These are phyloP conservation scores for Lactarius pseudohatsudake DNA, from an alignment of 768 basidiomycete genomes.

Conservation along the genomic window DNA sequence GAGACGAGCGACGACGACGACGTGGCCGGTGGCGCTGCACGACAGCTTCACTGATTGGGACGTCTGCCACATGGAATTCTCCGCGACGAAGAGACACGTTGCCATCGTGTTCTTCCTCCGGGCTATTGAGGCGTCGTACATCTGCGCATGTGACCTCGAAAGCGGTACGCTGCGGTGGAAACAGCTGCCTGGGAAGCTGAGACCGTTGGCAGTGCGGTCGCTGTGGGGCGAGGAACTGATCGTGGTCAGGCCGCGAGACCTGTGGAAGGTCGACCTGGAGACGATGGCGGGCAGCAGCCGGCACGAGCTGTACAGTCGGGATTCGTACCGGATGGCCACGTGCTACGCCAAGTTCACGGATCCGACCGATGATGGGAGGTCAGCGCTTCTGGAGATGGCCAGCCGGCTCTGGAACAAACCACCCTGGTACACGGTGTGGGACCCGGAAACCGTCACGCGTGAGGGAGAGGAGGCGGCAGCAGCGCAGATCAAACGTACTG, in stretches of 20 bases:
- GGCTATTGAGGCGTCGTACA: slow-evolving; percentile 3
- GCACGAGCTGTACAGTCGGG: slow-evolving; percentile 16
- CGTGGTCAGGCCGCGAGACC: slow-evolving; percentile 19
- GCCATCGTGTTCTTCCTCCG: slow-evolving; percentile 17
- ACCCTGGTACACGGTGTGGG: slow-evolving; percentile 18
- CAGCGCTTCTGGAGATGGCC: slow-evolving; percentile 15
- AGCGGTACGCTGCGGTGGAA: slow-evolving; percentile 19
- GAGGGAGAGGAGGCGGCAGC: not conserved
- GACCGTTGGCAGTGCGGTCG: slow-evolving; percentile 13
- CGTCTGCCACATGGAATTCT: slow-evolving; percentile 18
- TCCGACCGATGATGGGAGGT: too few species aligned
- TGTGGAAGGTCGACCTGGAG: slow-evolving; percentile 19
- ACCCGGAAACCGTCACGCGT: slow-evolving; percentile 5
- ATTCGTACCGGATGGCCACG: slow-evolving; percentile 22
- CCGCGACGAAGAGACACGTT: slow-evolving; percentile 20
- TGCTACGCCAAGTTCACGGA: slow-evolving; percentile 14
- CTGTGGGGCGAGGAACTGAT: slow-evolving; percentile 13
- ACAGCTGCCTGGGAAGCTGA: slow-evolving; percentile 16
- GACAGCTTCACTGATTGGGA: slow-evolving; percentile 23
- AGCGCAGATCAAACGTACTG: not conserved
- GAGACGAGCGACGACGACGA: slow-evolving; percentile 5
- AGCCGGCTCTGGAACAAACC: slow-evolving; percentile 23
- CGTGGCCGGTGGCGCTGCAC: slow-evolving; percentile 21
- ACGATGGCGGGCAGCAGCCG: not conserved
- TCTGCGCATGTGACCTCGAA: slow-evolving; percentile 22